Base-by-base conservation (phyloP, 768 basidiomycete genomes). In the Holtermannia corniformis region DNA sequence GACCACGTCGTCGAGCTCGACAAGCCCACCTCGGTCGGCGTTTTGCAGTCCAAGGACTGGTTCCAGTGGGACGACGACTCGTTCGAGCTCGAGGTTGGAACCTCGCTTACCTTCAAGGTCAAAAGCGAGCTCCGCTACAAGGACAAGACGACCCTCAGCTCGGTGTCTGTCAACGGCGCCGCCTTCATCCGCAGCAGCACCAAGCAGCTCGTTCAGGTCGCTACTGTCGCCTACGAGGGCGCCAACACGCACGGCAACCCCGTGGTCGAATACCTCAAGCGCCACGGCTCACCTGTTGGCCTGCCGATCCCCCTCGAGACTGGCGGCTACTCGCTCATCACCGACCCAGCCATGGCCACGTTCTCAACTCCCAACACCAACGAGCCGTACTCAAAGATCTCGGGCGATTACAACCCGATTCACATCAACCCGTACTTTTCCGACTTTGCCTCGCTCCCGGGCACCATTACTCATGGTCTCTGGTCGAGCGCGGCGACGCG, bases 371-470 rank as follows among this genome's bases (percentile, higher is more conserved):
- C 93, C 22, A 76, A 86, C 43, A 88, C 87, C 44, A 99, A 99
- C 67, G 87, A 93, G 73, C 86, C 90, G 1, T 99, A 97, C 75
- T 96, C 92, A 3, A 82, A 83, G 72, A 80, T 92, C 45, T 99
- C 95, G 0, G 92, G 93, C 43, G 93, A 99, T 74, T 97, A 89
- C 78, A 97, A 99, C 73, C 95, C 95, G 24, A 99, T 99, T 62
- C 95, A 99, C 71, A 78, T 95, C 72, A 96, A 99, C 74, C 93
- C 95, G 0, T 97, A 97, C 78, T 96, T 99, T 77, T 82, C 95
- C 21, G 85, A 90, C 70, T 88, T 85, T 57, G 92, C 93, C 1
- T 81, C 83, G 4, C 82, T 99, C 13, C 92, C 93, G 22, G 85
- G 87, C 13, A 99, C 95, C 10, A 97, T 99, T 67, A 96, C 95